Evolutionary conservation across 1,139 yeast genomes (phyloP), one percentile per base, ranked within the genome.

Genomic region (Geotrichum cucujoidarum): DNA sequence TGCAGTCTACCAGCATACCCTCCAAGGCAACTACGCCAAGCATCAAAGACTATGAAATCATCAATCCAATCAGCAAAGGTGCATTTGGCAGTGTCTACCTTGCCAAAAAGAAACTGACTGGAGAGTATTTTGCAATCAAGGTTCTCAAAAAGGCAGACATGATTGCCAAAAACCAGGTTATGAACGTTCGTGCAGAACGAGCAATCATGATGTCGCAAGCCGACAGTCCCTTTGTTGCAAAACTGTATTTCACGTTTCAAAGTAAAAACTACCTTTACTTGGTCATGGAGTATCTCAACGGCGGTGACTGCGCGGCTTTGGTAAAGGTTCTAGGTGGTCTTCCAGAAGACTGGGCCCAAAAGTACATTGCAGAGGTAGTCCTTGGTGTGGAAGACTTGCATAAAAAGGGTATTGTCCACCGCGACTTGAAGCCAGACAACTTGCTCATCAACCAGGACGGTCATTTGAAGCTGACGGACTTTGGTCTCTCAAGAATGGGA

Each of bases 161-260:
- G 97, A 82, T 92, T 55, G 94, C 95, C 1, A 92, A 92, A 66
- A 94, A 94, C 71, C 98, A 94, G 68, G 94, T 92, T 2, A 81
- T 89, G 40, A 92, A 94, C 62, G 96, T 94, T 39, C 85, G 85
- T 59, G 87, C 96, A 0, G 99, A 94, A 63, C 72, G 98, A 38
- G 97, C 97, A 0, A 94, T 92, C 22, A 83, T 94, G 92, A 92
- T 94, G 95, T 82, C 95, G 3, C 98, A 94, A 61, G 79, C 95
- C 1, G 95, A 89, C 57, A 85, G 94, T 37, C 95, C 96, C 0
- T 89, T 85, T 63, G 97, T 92, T 51, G 97, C 96, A 0, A 90
- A 85, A 60, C 72, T 94, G 35, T 87, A 82, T 62, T 85, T 84
- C 47, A 84, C 95, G 33, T 94, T 94, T 63, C 98, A 94, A 67